Conservation (phyloP, 768 basidiomycete genomes). For the Boletus reticulatus region DNA sequence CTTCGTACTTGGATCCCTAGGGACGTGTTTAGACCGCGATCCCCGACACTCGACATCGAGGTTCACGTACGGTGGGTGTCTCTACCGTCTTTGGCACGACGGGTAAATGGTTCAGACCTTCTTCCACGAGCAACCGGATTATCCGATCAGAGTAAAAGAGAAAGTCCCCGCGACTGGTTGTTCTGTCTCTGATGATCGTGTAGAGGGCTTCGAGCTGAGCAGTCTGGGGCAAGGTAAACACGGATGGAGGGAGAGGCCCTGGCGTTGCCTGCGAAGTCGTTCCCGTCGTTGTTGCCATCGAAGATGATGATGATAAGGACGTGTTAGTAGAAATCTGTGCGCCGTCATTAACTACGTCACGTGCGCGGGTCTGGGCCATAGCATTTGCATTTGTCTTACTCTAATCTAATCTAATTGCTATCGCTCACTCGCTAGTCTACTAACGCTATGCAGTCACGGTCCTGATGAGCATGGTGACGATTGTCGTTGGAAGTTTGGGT, state of each 20-base stretch:
- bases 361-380: background rate
- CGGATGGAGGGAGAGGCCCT: conserved; percentile 64
- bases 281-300: conserved; percentile 12
- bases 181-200: conserved; percentile 90
- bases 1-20: conserved; percentile 79
- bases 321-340: background rate
- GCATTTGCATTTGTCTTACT: too few relatives aligned
- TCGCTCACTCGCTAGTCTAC: too few relatives aligned
- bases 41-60: background rate
- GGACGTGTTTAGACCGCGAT: background rate
- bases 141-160: conserved; percentile 95
- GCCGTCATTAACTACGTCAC: too few relatives aligned
- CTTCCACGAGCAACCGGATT: conserved; percentile 77
- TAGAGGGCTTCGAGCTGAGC: conserved; percentile 93
- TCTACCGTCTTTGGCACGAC: conserved; percentile 73
- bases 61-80: conserved; percentile 71
- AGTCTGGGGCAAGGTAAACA: conserved; percentile 87
- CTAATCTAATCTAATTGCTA: too few relatives aligned
- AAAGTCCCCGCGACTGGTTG: conserved; percentile 90
- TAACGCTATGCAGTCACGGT: too few relatives aligned
- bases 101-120: conserved; percentile 85
- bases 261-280: conserved; percentile 35
- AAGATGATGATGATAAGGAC: background rate
- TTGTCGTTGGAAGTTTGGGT: too few relatives aligned
- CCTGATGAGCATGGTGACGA: too few relatives aligned